phyloP scores from a whole-genome alignment of 805 yeast genomes.

The Nakazawaea holstii region DNA sequence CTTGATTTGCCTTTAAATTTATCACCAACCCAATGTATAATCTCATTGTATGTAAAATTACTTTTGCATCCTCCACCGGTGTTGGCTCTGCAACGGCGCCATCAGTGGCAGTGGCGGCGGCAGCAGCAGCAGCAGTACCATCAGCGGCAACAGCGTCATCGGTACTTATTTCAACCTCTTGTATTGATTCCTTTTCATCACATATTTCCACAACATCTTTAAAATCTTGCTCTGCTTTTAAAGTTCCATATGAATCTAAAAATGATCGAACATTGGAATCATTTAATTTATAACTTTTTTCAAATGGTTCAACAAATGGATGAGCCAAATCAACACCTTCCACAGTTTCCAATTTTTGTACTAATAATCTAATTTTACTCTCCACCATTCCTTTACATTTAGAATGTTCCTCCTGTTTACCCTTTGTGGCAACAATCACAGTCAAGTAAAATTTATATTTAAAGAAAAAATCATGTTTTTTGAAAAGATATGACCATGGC shows the following conservation, averaged over 20 bases:
- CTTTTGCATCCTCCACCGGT: slow-evolving; percentile 4
- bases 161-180: slow-evolving; percentile 20
- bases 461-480: slow-evolving; percentile 76
- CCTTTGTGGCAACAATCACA: slow-evolving; percentile 70
- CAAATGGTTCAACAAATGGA: slow-evolving; percentile 80
- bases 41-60: slow-evolving; percentile 57
- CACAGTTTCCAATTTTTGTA: slow-evolving; percentile 74
- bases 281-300: slow-evolving; percentile 37
- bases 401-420: slow-evolving; percentile 72
- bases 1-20: slow-evolving; percentile 41
- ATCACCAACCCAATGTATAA: slow-evolving; percentile 76
- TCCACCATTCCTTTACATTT: slow-evolving; percentile 95
- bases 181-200: slow-evolving; percentile 18
- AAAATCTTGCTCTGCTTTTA: slow-evolving; percentile 43
- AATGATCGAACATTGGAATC: slow-evolving; percentile 49
- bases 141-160: slow-evolving; percentile 4
- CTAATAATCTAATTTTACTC: slow-evolving; percentile 74
- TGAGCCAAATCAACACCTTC: slow-evolving; percentile 81
- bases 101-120: background rate
- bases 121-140: background rate
- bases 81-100: slow-evolving; percentile 1
- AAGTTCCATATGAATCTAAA: slow-evolving; percentile 58
- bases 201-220: slow-evolving; percentile 27
- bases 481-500: slow-evolving; percentile 71
- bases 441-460: slow-evolving; percentile 84